A percentile compares a stretch with the other conserved stretches of the same genome.
These are phyloP conservation scores for Eremochloa ophiuroides DNA, from an alignment of 176 grass and related monocot genomes.

Conservation along the genomic window DNA sequence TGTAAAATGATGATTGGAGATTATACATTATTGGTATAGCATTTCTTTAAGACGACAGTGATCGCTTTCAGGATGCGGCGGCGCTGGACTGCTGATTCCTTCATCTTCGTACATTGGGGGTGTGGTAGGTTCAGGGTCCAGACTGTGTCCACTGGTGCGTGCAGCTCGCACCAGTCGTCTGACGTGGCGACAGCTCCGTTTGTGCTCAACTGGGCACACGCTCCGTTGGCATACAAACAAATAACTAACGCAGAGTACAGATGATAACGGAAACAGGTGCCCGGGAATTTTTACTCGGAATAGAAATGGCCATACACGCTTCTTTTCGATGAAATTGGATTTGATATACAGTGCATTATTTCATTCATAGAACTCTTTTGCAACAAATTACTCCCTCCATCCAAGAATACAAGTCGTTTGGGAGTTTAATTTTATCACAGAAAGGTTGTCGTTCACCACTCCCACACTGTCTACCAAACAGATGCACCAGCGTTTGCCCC, in stretches of 20 bases:
- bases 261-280: neutral
- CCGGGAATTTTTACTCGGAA: neutral
- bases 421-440: too few species aligned
- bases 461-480: too few species aligned
- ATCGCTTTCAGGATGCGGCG: neutral
- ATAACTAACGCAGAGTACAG: neutral
- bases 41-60: neutral
- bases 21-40: neutral
- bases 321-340: neutral
- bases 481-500: too few species aligned
- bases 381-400: too few species aligned
- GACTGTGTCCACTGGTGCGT: neutral
- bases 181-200: neutral
- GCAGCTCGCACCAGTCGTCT: neutral
- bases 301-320: neutral
- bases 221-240: neutral
- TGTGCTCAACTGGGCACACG: neutral
- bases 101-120: neutral
- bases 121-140: neutral
- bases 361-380: too few species aligned
- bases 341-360: neutral
- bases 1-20: neutral
- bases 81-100: neutral
- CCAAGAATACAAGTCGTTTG: too few species aligned
- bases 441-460: too few species aligned